Evolutionary conservation across 108 stramenopile genomes (phyloP), one percentile per base, ranked within the genome.

Genomic region (Fistulifera pelliculosa): DNA sequence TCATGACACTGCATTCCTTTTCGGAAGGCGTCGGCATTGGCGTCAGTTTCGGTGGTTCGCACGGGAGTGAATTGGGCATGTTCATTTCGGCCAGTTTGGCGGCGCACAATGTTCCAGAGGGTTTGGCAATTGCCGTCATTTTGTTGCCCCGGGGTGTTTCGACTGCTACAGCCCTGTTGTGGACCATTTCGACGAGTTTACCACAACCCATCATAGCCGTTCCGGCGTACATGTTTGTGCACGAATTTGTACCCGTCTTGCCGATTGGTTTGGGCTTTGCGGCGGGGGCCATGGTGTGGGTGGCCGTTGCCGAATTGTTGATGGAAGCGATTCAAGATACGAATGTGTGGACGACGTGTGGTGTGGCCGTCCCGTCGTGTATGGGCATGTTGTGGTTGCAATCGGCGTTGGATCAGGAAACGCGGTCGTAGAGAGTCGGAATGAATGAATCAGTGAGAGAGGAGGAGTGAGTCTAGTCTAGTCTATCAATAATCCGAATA

Each of bases 121-220:
- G 98, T 24, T 64, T 99, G 52, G 98, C 98, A 5, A 94, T 97
- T 65, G 94, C 95, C 8, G 87, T 99, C 39, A 93, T 90, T 5
- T 69, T 99, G 57, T 52, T 94, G 43, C 94, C 96, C 27, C 60
- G 88, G 22, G 93, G 89, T 49, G 88, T 94, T 10, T 71, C 80
- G 31, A 71, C 79, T 50, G 65, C 91, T 16, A 87, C 90, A 7
- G 94, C 96, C 7, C 88, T 86, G 16, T 71, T 98, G 38, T 97
- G 93, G 94, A 92, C 89, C 31, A 75, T 99, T 14, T 69, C 94
- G 39, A 94, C 98, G 12, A 85, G 82, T 51, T 42, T 96, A n/a
- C 98, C 98, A 3, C 98, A 99, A 66, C 98, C 98, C 6, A 47
- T 99, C 14, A 95, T 98, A 93, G 96, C 98, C 19, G 94, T 99